These are phyloP conservation scores for Penicillium psychrofluorescens DNA, from an alignment of 495 filamentous ascomycete species.

Conservation along the genomic window DNA sequence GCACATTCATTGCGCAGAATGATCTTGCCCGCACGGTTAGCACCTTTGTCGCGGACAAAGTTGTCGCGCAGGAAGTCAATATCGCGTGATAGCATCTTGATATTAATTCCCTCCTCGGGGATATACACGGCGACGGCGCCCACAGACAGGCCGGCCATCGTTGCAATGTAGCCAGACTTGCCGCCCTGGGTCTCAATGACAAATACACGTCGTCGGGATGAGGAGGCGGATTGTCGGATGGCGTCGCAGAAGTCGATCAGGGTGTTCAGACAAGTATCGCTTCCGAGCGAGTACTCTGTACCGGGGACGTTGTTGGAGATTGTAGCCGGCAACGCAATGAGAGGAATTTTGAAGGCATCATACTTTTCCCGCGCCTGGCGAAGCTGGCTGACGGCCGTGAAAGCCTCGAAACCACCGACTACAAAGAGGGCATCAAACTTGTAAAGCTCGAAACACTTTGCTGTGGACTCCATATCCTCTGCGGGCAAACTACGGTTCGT, in stretches of 20 bases:
- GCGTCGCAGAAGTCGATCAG: conserved; percentile 93
- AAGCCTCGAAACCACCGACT: conserved; percentile 95
- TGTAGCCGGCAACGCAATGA: conserved; percentile 89
- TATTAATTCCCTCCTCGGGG: conserved; percentile 89
- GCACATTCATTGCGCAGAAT: conserved; percentile 93
- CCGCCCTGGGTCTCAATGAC: conserved; percentile 98
- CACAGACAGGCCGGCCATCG: conserved; percentile 78
- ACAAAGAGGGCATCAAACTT: conserved; percentile 87
- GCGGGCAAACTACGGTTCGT: conserved; percentile 89
- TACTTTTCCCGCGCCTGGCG: conserved; percentile 71
- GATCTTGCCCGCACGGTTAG: conserved; percentile 85
- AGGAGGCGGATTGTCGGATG: conserved; percentile 92
- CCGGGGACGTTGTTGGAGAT: conserved; percentile 98
- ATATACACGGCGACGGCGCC: conserved; percentile 96
- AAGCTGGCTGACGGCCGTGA: conserved; percentile 82
- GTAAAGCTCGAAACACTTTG: conserved; percentile 76
- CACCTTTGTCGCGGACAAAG: conserved; percentile 80
- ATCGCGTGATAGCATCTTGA: conserved; percentile 86
- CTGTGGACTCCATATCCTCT: conserved; percentile 76
- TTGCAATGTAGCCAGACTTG: conserved; percentile 88
- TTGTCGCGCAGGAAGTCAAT: conserved; percentile 83
- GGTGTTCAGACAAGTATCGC: conserved; percentile 96
- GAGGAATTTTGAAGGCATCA: conserved; percentile 84
- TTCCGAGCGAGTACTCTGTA: conserved; percentile 93
- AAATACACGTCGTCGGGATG: conserved; percentile 86